Evolutionary conservation across 2,329 filamentous ascomycete genomes (phyloP), one percentile per base, ranked within the genome.

Genomic region (Colletotrichum tofieldiae): DNA sequence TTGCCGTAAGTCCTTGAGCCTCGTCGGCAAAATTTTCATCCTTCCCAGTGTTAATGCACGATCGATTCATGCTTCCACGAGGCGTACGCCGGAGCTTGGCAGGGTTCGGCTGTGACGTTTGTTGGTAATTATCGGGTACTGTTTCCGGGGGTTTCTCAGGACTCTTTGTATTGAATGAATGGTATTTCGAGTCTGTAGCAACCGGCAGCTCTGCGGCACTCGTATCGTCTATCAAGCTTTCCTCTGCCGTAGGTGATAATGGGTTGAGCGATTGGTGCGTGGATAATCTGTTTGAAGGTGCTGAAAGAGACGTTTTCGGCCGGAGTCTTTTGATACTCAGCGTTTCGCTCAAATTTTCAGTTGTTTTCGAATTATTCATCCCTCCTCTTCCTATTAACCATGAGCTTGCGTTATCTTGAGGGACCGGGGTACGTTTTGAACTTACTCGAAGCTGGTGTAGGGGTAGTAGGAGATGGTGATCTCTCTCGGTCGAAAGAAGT

Each of bases 401-500:
- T 66, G 26, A 71, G 67, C 29, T 11, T 78, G 23, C 29, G 45
- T 73, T 65, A 58, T 29, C 18, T 6, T 23, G 49, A 32, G 39
- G 65, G 35, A 56, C 37, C 20, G 49, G 49, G 23, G n/a, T 63
- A 41, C 3, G 16, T 20, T 35, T 49, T 47, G 3, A 23, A 73
- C 78, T 67, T 77, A 82, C 80, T 75, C 20, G 73, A 60, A 7
- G 68, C 67, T 39, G 74, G 73, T 0, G 81, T 81, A 41, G 82
- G 80, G 39, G 80, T 84, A 47, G 78, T 80, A 1, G 81, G 80
- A n/a, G 81, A 81, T 9, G 83, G 80, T 8, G 84, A 85, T 20
- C 72, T 76, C 37, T 76, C 76, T 56, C 77, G 77, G 37, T 78
- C 75, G 26, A 71, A 73, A 20, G 67, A 47, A 29, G 62, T 59